These are phyloP conservation scores for Colletotrichum sp. DNA, from an alignment of 2,329 filamentous ascomycete species.

Conservation along the genomic window DNA sequence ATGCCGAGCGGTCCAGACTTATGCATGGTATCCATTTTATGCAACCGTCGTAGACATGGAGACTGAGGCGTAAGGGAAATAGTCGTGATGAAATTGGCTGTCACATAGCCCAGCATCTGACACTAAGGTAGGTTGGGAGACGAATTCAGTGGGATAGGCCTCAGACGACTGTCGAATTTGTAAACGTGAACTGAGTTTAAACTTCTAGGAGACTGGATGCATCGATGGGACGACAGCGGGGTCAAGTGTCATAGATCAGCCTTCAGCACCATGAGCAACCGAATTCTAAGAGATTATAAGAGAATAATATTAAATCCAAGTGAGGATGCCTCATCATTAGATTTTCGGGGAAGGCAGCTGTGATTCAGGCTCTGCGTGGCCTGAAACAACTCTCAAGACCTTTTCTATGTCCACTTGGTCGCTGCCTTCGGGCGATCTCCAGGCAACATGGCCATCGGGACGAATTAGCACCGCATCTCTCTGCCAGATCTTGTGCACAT, in stretches of 20 bases:
- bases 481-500: neutral
- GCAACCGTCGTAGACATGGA: neutral
- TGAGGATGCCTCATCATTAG: neutral
- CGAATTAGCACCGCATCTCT: neutral
- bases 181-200: neutral
- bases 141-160: neutral
- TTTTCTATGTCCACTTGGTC: neutral
- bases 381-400: neutral
- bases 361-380: neutral
- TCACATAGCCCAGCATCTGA: neutral
- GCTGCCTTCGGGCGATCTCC: neutral
- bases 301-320: neutral
- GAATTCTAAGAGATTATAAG: rapidly evolving
- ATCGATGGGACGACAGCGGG: neutral
- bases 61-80: neutral
- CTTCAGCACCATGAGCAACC: neutral
- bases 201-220: neutral
- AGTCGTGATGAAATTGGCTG: neutral
- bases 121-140: neutral
- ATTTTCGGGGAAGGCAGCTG: neutral
- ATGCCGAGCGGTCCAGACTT: neutral
- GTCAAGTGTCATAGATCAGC: neutral
- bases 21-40: neutral
- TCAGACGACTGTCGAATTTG: neutral
- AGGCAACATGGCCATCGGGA: neutral